Evolutionary conservation across 768 basidiomycete species (phyloP), one percentile per base, ranked within the genome.

Genomic region (Daedaleopsis sinensis): DNA sequence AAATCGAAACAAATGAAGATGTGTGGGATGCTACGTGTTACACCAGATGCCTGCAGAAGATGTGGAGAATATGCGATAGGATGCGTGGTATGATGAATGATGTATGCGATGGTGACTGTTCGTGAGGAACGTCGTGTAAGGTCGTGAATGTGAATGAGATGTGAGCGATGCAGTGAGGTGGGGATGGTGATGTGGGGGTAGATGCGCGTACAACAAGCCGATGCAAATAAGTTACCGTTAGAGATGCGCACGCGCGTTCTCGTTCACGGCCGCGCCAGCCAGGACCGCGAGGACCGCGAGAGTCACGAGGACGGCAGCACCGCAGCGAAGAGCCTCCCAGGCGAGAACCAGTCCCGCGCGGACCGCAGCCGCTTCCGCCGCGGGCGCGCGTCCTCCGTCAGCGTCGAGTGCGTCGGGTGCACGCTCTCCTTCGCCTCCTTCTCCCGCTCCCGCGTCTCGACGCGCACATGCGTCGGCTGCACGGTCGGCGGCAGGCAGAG

Each of bases 321-420:
- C 5, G 71, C 71, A 16, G 73, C 67, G 62, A 76, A 73, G 52
- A 74, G 61, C 63, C 65, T 72, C 12, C 67, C 66, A 15, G 72
- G 71, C 52, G 73, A 73, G 65, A 76, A 71, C 74, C 74, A 76
- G 67, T 72, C 72, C 48, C 71, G 69, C 67, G 72, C 70, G n/a
- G 71, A 70, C 58, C 72, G 68, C 50, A 75, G 65, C 47, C 70
- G 66, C 61, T 67, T 64, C 54, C 73, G 72, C 54, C 72, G 66
- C 58, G 70, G 70, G 52, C 65, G 66, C 52, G 68, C 72, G 60
- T 65, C 59, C 64, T 70, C 66, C 52, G 65, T 62, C 53, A 64
- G 57, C 36, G 61, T 62, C 42, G 66, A 63, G 52, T 63, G 64
- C 46, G 59, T 53, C 46, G 68, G 65, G 58, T 52, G 56, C 35